These are phyloP conservation scores for Oryza punctata DNA, from an alignment of 176 grass and related monocot genomes.

Conservation along the genomic window DNA sequence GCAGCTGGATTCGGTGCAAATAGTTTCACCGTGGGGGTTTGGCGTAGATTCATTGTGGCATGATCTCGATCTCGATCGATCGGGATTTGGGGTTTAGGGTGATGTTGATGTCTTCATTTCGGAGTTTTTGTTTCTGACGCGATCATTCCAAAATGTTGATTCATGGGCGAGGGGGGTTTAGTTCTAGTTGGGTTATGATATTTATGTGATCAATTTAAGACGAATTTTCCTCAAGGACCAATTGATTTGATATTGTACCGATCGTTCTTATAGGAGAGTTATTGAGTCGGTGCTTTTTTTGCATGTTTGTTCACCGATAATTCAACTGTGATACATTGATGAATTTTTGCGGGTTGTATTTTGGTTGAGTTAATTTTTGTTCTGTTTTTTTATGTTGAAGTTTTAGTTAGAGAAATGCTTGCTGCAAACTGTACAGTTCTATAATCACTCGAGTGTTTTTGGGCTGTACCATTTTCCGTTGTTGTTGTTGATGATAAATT, in stretches of 20 bases:
- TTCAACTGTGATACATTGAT: background rate
- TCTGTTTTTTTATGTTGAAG: background rate
- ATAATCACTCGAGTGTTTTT: slow-evolving; percentile 4
- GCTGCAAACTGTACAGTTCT: background rate
- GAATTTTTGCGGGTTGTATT: background rate
- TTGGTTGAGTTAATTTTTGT: background rate
- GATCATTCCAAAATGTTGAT: slow-evolving; percentile 19
- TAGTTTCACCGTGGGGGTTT: slow-evolving; percentile 31
- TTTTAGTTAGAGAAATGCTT: slow-evolving; percentile 1
- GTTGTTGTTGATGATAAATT: no score
- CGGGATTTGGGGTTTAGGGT: slow-evolving; percentile 20
- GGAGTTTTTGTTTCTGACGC: background rate
- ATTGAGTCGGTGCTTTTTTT: background rate
- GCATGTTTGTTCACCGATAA: background rate
- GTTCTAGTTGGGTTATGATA: background rate
- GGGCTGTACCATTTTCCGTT: background rate
- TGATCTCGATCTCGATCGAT: slow-evolving; percentile 36
- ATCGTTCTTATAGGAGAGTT: background rate
- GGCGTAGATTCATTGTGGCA: background rate
- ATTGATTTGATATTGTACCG: background rate
- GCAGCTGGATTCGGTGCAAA: background rate
- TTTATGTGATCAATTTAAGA: background rate
- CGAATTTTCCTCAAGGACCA: background rate
- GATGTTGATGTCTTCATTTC: slow-evolving; percentile 39
- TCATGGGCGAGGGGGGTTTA: slow-evolving; percentile 38